Evolutionary conservation across 352 stramenopile species (phyloP).

Genomic region (Globisporangium cystogenes): DNA sequence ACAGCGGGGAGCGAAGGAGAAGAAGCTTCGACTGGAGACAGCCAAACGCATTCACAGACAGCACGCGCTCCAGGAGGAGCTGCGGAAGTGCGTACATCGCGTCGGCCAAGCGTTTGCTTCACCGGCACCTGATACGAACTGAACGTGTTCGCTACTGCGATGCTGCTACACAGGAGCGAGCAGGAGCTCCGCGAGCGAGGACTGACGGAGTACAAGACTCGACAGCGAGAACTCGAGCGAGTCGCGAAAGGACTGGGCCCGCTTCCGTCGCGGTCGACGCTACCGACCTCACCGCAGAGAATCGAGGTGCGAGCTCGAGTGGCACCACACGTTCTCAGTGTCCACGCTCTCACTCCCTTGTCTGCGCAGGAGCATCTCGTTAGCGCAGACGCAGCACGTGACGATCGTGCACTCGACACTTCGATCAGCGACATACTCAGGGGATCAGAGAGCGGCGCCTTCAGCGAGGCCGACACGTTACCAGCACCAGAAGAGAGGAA

Average conservation of each 20-base stretch:
- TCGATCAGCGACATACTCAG: no score
- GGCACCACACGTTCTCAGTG: no score
- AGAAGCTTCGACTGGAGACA: constrained; percentile 46
- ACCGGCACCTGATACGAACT: no score
- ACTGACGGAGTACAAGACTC: constrained; percentile 46
- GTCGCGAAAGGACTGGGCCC: constrained; percentile 58
- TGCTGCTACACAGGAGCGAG: constrained; percentile 26
- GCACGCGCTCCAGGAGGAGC: constrained; percentile 28
- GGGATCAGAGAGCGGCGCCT: no score
- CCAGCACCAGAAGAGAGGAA: neutral
- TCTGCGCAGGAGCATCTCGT: no score
- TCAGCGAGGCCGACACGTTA: no score
- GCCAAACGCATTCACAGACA: constrained; percentile 35
- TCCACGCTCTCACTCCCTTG: no score
- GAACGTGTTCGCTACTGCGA: no score
- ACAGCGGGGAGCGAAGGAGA: constrained; percentile 23
- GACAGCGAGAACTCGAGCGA: constrained; percentile 52
- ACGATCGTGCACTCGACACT: no score
- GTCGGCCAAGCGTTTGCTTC: no score
- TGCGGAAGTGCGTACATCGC: constrained; percentile 26
- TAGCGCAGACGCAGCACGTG: no score
- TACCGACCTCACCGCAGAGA: neutral
- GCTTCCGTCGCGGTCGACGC: neutral
- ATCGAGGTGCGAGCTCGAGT: neutral
- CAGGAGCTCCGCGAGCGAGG: constrained; percentile 44